phyloP scores from a whole-genome alignment of 1,139 yeast species.

The Candida tetrigidarum region DNA sequence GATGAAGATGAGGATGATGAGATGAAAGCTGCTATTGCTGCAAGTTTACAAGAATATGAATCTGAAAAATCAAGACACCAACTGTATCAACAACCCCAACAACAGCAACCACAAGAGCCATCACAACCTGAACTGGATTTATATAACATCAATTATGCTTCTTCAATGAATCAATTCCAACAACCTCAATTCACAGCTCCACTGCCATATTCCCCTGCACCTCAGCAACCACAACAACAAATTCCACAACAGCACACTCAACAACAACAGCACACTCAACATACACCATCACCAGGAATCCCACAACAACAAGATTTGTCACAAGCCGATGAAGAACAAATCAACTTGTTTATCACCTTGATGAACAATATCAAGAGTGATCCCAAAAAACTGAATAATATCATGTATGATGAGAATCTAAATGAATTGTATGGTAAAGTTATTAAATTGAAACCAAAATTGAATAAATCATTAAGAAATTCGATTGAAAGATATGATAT shows the following conservation, averaged over 20 bases:
- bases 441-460: constrained; percentile 70
- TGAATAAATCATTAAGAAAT: constrained; percentile 66
- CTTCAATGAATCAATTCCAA: constrained; percentile 9
- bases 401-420: constrained; percentile 63
- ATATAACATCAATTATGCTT: constrained; percentile 25
- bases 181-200: constrained; percentile 8
- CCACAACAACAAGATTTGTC: constrained; percentile 41
- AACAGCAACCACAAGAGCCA: constrained; percentile 12
- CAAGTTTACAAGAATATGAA: constrained; percentile 78
- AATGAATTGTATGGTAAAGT: constrained; percentile 69
- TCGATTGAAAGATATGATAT: constrained; percentile 70
- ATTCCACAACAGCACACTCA: constrained; percentile 11
- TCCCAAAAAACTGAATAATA: constrained; percentile 52
- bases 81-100: constrained; percentile 11
- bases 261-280: constrained; percentile 14
- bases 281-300: constrained; percentile 10
- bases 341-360: constrained; percentile 69
- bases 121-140: constrained; percentile 32
- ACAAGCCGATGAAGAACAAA: constrained; percentile 66
- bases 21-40: constrained; percentile 94
- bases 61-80: constrained; percentile 31
- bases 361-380: constrained; percentile 58
- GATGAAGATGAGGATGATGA: constrained; percentile 84
- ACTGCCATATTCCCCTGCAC: constrained; percentile 6
- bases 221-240: constrained; percentile 10